phyloP scores from a whole-genome alignment of 176 grass and related monocot species.

The Juncus effusus region DNA sequence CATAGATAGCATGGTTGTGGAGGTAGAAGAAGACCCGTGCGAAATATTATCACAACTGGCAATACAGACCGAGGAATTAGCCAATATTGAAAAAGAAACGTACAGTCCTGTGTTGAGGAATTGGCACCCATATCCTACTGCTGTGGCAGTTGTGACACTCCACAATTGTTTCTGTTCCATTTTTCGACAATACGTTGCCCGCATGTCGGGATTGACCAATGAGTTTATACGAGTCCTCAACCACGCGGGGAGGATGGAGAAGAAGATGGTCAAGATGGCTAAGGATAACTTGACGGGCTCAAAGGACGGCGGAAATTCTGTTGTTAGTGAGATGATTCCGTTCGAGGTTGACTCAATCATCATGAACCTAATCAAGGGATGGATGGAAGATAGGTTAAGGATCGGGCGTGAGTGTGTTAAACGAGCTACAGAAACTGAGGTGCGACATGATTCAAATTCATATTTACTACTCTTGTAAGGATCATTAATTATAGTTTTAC shows the following conservation, averaged over 20 bases:
- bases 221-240: conserved; percentile 51
- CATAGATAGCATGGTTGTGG: conserved; percentile 70
- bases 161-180: conserved; percentile 41
- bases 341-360: conserved; percentile 47
- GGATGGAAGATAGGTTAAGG: conserved; percentile 55
- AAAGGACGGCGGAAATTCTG: conserved; percentile 26
- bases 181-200: conserved; percentile 35
- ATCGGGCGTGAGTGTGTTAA: conserved; percentile 46
- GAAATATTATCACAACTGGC: conserved; percentile 44
- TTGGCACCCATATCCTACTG: conserved; percentile 47
- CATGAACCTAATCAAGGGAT: conserved; percentile 34
- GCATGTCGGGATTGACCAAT: conserved; percentile 38
- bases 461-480: too few species aligned
- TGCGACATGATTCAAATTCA: conserved; percentile 21
- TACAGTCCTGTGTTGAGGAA: conserved; percentile 46
- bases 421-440: conserved; percentile 55
- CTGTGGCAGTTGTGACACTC: conserved; percentile 46
- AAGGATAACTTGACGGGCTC: conserved; percentile 15
- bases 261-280: conserved; percentile 37
- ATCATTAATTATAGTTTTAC: not conserved
- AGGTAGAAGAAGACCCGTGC: conserved; percentile 69
- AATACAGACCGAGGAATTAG: conserved; percentile 43
- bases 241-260: conserved; percentile 43
- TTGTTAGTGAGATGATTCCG: conserved; percentile 17
- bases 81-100: conserved; percentile 41